Percentiles rank a stretch among this genome's conserved stretches.
phyloP scores from a whole-genome alignment of 2,329 filamentous ascomycete species.

The Apiospora saccharicola region DNA sequence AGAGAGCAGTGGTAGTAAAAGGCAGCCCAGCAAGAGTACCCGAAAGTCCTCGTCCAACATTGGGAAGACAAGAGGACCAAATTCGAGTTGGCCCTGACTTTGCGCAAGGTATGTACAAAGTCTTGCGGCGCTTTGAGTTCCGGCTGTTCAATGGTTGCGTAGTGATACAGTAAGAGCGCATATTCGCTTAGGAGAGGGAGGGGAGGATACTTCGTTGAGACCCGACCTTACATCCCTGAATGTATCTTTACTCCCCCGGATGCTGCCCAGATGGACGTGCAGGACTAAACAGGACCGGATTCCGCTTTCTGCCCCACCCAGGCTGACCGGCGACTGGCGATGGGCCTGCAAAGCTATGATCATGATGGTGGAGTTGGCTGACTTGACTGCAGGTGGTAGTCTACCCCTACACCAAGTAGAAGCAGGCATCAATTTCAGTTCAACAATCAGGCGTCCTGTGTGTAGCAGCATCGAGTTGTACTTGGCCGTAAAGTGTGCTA shows the following conservation, averaged over 20 bases:
- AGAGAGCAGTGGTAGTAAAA: neutral
- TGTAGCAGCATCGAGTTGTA: neutral
- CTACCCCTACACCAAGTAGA: neutral
- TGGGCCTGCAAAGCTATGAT: neutral
- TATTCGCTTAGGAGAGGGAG: slow-evolving; percentile 15
- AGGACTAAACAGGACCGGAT: slow-evolving; percentile 10
- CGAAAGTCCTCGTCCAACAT: neutral
- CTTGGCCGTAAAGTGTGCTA: neutral
- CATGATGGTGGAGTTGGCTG: neutral
- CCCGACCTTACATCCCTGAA: slow-evolving; percentile 3
- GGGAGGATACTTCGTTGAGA: slow-evolving; percentile 16
- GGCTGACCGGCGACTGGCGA: neutral
- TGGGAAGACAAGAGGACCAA: neutral
- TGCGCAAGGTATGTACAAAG: neutral
- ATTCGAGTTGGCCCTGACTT: neutral
- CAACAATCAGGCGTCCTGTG: neutral
- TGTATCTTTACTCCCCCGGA: neutral
- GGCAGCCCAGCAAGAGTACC: neutral
- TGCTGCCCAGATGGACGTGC: neutral
- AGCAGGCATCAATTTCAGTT: neutral
- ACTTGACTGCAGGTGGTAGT: neutral
- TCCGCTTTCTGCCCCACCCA: slow-evolving; percentile 11
- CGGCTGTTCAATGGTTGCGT: slow-evolving; percentile 15
- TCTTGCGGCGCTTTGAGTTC: slow-evolving; percentile 15
- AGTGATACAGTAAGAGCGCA: slow-evolving; percentile 21